phyloP scores from a whole-genome alignment of 208 protist species.

The Lotmaria passim region DNA sequence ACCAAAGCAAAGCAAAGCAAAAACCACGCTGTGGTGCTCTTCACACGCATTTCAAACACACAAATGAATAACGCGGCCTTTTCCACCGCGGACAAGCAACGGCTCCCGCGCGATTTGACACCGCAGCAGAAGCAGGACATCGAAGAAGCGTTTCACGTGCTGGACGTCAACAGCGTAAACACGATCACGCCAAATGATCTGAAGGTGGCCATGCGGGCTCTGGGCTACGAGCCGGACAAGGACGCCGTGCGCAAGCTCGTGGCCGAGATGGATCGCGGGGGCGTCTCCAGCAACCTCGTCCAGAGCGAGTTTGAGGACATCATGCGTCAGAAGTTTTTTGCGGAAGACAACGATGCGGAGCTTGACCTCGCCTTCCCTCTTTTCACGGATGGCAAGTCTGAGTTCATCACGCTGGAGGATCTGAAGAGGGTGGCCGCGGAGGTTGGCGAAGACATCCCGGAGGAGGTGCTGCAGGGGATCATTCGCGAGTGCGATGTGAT shows the following conservation, averaged over 20 bases:
- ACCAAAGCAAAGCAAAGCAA: too few species aligned
- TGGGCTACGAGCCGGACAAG: slow-evolving; percentile 96
- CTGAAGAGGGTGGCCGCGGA: slow-evolving; percentile 94
- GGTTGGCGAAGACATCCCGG: slow-evolving; percentile 95
- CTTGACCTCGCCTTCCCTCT: slow-evolving; percentile 94
- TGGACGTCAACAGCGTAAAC: slow-evolving; percentile 95
- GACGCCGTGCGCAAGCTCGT: slow-evolving; percentile 92
- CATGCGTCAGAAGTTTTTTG: slow-evolving; percentile 90
- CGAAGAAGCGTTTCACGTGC: slow-evolving; percentile 95
- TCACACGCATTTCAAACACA: too few species aligned
- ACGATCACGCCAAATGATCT: slow-evolving; percentile 93
- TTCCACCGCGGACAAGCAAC: slow-evolving; percentile 53
- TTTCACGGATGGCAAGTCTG: slow-evolving; percentile 94
- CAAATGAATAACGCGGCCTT: slow-evolving; percentile 60
- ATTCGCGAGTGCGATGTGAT: slow-evolving; percentile 94
- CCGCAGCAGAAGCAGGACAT: slow-evolving; percentile 92
- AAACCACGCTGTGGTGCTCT: too few species aligned
- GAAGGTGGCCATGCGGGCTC: slow-evolving; percentile 93
- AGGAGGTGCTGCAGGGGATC: slow-evolving; percentile 96
- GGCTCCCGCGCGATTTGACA: slow-evolving; percentile 83
- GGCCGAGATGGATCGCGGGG: slow-evolving; percentile 91
- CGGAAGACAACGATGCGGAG: slow-evolving; percentile 91
- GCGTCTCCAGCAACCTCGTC: slow-evolving; percentile 90
- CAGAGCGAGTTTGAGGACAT: slow-evolving; percentile 91
- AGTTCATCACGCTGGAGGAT: slow-evolving; percentile 97